Evolutionary conservation across 768 basidiomycete genomes (phyloP).

Genomic region (Rhizopogon rudus): DNA sequence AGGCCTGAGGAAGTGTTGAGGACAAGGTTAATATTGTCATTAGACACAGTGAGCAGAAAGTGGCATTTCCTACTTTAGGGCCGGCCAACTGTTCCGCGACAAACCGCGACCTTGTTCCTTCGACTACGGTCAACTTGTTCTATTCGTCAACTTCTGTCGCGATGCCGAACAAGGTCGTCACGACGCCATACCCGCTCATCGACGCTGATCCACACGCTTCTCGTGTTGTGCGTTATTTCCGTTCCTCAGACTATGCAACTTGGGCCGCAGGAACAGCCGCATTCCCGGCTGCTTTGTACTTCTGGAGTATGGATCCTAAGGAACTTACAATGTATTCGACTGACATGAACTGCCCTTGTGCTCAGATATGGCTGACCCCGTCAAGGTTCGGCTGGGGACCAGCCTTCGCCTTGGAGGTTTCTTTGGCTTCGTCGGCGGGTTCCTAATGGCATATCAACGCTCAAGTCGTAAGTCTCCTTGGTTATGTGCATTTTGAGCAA

Average conservation of each 20-base stretch:
- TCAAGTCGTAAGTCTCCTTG: constrained; percentile 64
- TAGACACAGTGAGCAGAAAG: constrained; percentile 7
- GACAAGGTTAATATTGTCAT: constrained; percentile 10
- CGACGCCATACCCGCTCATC: constrained; percentile 83
- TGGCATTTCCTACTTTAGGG: constrained; percentile 24
- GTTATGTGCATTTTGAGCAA: background rate
- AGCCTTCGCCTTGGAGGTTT: constrained; percentile 56
- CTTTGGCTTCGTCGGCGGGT: constrained; percentile 86
- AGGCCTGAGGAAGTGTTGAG: constrained; percentile 9
- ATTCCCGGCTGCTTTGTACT: constrained; percentile 75
- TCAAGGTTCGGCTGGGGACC: constrained; percentile 32
- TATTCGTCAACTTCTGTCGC: constrained; percentile 2
- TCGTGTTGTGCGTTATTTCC: constrained; percentile 86
- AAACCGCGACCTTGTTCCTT: background rate
- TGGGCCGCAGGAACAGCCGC: constrained; percentile 81
- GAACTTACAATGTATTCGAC: background rate
- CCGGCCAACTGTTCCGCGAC: constrained; percentile 17
- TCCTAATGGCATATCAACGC: constrained; percentile 88
- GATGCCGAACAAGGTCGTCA: constrained; percentile 43
- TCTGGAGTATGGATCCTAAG: constrained; percentile 61
- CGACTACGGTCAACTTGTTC: background rate
- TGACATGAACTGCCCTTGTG: constrained; percentile 7
- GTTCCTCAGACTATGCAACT: constrained; percentile 79
- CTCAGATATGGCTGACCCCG: constrained; percentile 43
- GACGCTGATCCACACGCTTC: constrained; percentile 88